Conservation (phyloP, 2,329 filamentous ascomycete species). For the Gaeumannomyces sp. region DNA sequence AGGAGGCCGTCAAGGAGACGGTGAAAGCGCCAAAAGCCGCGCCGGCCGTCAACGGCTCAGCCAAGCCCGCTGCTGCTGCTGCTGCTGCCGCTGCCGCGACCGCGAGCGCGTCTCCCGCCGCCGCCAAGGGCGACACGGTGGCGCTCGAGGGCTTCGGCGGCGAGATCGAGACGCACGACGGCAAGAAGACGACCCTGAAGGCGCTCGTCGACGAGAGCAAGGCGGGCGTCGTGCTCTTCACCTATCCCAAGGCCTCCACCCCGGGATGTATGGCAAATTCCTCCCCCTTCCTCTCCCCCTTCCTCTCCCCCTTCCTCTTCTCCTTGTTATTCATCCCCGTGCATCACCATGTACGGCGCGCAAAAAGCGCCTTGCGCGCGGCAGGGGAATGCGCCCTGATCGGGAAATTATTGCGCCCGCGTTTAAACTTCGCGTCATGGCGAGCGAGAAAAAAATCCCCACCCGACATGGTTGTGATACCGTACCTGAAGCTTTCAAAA, state of each 20-base stretch:
- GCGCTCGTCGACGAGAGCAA: slow-evolving; percentile 77
- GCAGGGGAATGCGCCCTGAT: background rate
- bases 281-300: slow-evolving; percentile 1
- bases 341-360: background rate
- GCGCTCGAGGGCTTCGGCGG: slow-evolving; percentile 56
- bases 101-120: slow-evolving; percentile 18
- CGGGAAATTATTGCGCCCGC: background rate
- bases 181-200: slow-evolving; percentile 71
- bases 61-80: slow-evolving; percentile 15
- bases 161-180: slow-evolving; percentile 80
- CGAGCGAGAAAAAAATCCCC: background rate
- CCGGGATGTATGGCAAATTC: slow-evolving; percentile 67
- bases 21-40: slow-evolving; percentile 16
- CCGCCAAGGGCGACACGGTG: slow-evolving; percentile 48
- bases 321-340: slow-evolving; percentile 5
- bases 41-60: slow-evolving; percentile 15
- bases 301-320: background rate
- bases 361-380: background rate
- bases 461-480: background rate
- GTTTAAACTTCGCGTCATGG: background rate
- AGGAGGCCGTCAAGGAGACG: slow-evolving; percentile 14
- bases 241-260: slow-evolving; percentile 91
- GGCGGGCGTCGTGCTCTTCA: slow-evolving; percentile 84
- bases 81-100: slow-evolving; percentile 27
- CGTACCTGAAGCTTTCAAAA: too few relatives aligned